A percentile compares a stretch with the other conserved stretches of the same genome.
These are phyloP conservation scores for Firmiana major DNA, from an alignment of 345 rosid genomes.

Conservation along the genomic window DNA sequence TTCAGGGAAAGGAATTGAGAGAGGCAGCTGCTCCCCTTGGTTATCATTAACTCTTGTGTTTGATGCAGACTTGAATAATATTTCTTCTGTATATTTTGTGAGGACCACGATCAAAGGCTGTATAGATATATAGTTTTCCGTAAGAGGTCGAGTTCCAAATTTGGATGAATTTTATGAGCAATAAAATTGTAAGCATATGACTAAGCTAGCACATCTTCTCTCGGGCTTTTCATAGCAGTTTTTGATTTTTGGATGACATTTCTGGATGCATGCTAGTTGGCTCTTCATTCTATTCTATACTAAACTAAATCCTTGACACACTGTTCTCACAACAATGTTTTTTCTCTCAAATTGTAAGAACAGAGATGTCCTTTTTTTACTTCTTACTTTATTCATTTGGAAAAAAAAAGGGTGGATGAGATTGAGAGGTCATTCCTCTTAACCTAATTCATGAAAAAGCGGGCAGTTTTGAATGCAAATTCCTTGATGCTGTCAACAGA, in stretches of 20 bases:
- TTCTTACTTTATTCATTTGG: too few species aligned
- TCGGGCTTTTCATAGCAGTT: neutral
- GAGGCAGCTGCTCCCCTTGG: slow-evolving; percentile 74
- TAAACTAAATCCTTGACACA: too few species aligned
- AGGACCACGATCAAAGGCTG: neutral
- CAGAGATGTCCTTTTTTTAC: too few species aligned
- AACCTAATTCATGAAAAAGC: too few species aligned
- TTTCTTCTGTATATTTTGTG: neutral
- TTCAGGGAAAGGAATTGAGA: slow-evolving; percentile 60
- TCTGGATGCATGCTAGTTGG: neutral
- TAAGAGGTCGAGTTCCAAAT: neutral
- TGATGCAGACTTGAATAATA: neutral
- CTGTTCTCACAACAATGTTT: too few species aligned
- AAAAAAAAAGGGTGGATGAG: too few species aligned
- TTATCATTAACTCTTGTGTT: slow-evolving; percentile 36
- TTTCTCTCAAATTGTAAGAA: too few species aligned
- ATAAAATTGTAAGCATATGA: neutral
- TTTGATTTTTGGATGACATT: too few species aligned
- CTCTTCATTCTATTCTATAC: too few species aligned
- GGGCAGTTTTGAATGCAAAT: too few species aligned
- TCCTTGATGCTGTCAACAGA: too few species aligned
- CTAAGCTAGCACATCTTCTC: neutral
- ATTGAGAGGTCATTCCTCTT: too few species aligned
- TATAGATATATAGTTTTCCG: neutral
- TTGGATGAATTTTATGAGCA: neutral